Base-by-base conservation (phyloP, 176 grass and related monocot species). In the Bothriochloa decipiens region DNA sequence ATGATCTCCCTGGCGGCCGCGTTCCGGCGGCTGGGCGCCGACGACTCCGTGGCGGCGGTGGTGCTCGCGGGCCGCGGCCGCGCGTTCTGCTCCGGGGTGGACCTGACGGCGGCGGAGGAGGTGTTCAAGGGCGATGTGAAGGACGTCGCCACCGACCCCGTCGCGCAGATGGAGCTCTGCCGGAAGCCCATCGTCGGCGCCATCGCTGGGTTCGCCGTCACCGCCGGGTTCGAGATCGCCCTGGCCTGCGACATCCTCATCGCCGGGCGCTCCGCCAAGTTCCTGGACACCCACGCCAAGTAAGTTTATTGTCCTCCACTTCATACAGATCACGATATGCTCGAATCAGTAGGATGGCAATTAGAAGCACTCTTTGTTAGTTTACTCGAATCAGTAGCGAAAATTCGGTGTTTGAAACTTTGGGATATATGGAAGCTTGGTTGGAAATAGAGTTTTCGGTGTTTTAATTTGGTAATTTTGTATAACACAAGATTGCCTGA, bases 81-180 rank as follows among this genome's bases (percentile, higher is more conserved):
- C 16, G 80, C 93, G 6, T 98, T 98, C 91, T 98, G 96, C 89
- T 90, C 96, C 57, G 96, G 96, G 68, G 93, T 95, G 20, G 96
- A 98, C 76, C 87, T 98, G 41, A 87, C 85, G 20, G 91, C 92
- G 22, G 96, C 92, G 23, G 92, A 89, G 85, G 84, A 91, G 78
- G 93, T 98, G 76, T 98, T 98, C 93, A 98, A 98, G 89, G 92
- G 87, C 20, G 91, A 98, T 70, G 96, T 98, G 39, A 95, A 93
- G 74, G 96, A 98, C 68, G 80, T 71, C 23, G 71, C 86, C 16
- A 76, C 91, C 22, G 61, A 98, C 74, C 77, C 91, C 36, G 92
- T 98, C n/a, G 79, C 32, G 9, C 87, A 86, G 83, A 94, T 98
- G 90, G 89, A 95, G 63, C 83, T 68, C 64, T 98, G 91, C 87